These are phyloP conservation scores for Coprinopsis cinerea DNA, from an alignment of 768 basidiomycete genomes.

Conservation along the genomic window DNA sequence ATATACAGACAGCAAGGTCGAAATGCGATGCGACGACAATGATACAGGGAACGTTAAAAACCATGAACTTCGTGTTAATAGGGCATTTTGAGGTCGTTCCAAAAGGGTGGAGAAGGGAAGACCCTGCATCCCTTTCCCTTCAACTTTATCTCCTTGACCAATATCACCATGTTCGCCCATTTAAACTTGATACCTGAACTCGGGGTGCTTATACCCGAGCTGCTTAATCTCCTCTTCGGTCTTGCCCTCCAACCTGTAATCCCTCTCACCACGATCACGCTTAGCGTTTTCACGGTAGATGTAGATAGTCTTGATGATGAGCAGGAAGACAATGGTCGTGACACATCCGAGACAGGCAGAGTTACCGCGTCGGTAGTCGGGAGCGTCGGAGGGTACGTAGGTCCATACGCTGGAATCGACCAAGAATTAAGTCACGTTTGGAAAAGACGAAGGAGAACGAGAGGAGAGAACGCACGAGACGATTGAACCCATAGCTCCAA, in stretches of 20 bases:
- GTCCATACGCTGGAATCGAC: constrained; percentile 35
- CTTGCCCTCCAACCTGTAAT: constrained; percentile 35
- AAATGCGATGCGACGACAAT: too few species aligned
- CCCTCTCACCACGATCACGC: constrained; percentile 35
- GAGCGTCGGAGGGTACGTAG: constrained; percentile 40
- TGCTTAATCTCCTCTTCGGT: constrained; percentile 30
- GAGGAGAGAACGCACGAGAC: constrained; percentile 31
- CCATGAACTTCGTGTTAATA: too few species aligned
- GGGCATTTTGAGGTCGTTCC: too few species aligned
- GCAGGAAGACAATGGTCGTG: constrained; percentile 24
- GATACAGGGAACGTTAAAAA: too few species aligned
- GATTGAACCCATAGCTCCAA: constrained; percentile 42
- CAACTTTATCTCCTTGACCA: too few species aligned
- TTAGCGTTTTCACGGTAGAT: constrained; percentile 38
- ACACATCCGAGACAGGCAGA: constrained; percentile 36
- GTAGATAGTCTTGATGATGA: constrained; percentile 24
- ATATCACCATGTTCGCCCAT: too few species aligned
- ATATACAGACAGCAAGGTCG: too few species aligned
- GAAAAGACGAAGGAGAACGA: background rate
- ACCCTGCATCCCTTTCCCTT: too few species aligned
- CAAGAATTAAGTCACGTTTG: background rate
- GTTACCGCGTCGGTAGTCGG: constrained; percentile 42
- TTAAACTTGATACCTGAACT: constrained; percentile 38
- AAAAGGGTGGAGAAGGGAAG: too few species aligned
- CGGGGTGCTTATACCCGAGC: constrained; percentile 40